Evolutionary conservation across 352 stramenopile genomes (phyloP).

Genomic region (Globisporangium solare): DNA sequence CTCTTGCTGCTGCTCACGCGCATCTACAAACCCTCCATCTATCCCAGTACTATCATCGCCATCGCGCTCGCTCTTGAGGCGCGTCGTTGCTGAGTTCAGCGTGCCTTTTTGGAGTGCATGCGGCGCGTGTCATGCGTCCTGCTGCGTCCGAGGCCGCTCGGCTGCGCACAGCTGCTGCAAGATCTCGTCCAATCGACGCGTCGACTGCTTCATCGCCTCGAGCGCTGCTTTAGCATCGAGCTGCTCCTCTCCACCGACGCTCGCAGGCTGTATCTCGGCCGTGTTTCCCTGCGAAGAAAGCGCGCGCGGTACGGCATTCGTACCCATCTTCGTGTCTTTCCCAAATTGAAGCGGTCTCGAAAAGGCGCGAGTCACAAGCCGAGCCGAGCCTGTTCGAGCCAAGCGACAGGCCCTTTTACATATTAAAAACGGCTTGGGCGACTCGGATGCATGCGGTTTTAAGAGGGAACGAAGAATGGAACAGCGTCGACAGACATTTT

Average conservation of each 20-base stretch:
- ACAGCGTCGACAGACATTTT: too few species aligned
- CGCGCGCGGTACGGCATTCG: not conserved
- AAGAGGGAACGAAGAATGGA: too few species aligned
- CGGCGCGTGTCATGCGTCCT: too few species aligned
- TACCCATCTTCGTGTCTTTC: not conserved
- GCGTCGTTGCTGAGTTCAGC: too few species aligned
- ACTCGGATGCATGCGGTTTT: too few species aligned
- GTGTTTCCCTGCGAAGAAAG: not conserved
- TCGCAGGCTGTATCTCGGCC: not conserved
- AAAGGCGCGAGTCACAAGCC: not conserved
- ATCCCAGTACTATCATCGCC: not conserved
- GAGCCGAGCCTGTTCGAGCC: not conserved
- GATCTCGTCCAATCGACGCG: constrained; percentile 39
- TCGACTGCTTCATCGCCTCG: constrained; percentile 24
- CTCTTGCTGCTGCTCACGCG: not conserved
- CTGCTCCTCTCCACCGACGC: not conserved
- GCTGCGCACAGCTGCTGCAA: constrained; percentile 35
- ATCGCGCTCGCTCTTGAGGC: not conserved
- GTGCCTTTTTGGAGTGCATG: not conserved
- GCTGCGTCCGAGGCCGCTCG: too few species aligned
- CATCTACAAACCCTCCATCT: constrained; percentile 4
- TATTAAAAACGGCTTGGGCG: too few species aligned
- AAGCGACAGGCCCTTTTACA: not conserved
- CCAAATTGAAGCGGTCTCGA: not conserved
- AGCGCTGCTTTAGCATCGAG: constrained; percentile 9